A percentile compares a stretch with the other conserved stretches of the same genome.
These are phyloP conservation scores for Trichoderma simmonsii DNA, from an alignment of 2,329 filamentous ascomycete genomes.

Conservation along the genomic window DNA sequence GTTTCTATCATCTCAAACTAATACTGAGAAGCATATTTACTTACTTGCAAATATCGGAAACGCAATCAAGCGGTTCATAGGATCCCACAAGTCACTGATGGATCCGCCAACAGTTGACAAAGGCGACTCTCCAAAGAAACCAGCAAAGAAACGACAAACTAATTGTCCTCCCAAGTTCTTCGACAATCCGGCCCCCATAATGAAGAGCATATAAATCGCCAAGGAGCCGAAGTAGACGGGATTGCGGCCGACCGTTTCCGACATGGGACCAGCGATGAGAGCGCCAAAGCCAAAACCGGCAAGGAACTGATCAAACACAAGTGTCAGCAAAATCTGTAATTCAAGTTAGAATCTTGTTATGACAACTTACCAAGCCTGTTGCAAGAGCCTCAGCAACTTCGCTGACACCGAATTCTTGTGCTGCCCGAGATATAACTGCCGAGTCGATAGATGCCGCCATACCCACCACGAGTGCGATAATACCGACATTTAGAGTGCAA, in stretches of 20 bases:
- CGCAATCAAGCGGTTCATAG: background rate
- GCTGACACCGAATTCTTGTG: background rate
- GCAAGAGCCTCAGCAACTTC: conserved; percentile 4
- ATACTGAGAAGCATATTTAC: background rate
- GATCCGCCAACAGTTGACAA: conserved; percentile 2
- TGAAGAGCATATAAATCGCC: conserved; percentile 8
- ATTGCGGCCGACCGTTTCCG: background rate
- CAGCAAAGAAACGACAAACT: conserved; percentile 8
- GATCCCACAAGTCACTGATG: conserved; percentile 7
- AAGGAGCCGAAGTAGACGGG: conserved; percentile 7
- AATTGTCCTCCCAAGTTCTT: background rate
- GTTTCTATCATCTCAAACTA: too few species aligned
- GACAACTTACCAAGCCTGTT: background rate
- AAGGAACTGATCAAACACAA: background rate
- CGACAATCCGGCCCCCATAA: background rate
- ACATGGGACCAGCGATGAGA: background rate
- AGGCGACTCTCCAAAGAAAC: conserved; percentile 10
- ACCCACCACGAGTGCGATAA: conserved; percentile 7
- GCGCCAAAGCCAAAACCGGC: conserved; percentile 9
- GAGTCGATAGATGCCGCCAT: conserved; percentile 9
- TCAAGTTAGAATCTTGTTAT: background rate
- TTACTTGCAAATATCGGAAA: conserved; percentile 10
- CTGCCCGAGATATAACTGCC: background rate
- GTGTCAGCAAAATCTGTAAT: background rate
- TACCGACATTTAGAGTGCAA: background rate